phyloP scores from a whole-genome alignment of 2,329 filamentous ascomycete genomes.

The Epichloe festucae region DNA sequence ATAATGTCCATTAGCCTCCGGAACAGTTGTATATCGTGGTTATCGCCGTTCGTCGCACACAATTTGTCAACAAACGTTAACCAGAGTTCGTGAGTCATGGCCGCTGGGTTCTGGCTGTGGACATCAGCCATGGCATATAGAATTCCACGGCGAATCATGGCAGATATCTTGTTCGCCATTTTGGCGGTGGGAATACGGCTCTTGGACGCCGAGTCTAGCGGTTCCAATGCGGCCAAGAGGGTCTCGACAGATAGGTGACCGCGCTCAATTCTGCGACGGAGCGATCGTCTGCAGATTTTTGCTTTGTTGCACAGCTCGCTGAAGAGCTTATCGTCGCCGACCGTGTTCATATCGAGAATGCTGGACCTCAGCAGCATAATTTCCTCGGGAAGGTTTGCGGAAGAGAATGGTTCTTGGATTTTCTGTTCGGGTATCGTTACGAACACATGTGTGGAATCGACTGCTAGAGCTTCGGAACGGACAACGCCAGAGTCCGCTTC shows the following conservation, averaged over 20 bases:
- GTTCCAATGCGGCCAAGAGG: constrained; percentile 8
- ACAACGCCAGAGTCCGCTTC: neutral
- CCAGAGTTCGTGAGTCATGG: constrained; percentile 9
- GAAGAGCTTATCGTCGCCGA: constrained; percentile 5
- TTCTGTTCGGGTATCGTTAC: neutral
- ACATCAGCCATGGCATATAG: constrained; percentile 8
- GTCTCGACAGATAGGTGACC: constrained; percentile 7
- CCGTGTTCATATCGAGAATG: constrained; percentile 2
- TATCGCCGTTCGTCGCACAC: constrained; percentile 4
- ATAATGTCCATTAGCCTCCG: constrained; percentile 8
- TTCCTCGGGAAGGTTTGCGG: constrained; percentile 6
- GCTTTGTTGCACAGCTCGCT: neutral
- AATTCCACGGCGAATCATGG: constrained; percentile 11
- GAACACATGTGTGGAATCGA: neutral
- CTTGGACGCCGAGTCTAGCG: constrained; percentile 9
- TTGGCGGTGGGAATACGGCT: constrained; percentile 6
- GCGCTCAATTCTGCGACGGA: constrained; percentile 7
- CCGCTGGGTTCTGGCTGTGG: constrained; percentile 1
- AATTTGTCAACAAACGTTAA: constrained; percentile 6
- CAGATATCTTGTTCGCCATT: constrained; percentile 7
- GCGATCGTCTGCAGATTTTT: constrained; percentile 6
- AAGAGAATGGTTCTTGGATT: neutral
- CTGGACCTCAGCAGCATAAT: constrained; percentile 6
- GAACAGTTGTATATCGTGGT: constrained; percentile 11
- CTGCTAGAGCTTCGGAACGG: constrained; percentile 4